These are phyloP conservation scores for Petunia hybrid DNA, from an alignment of 305 asterid genomes.

Conservation along the genomic window DNA sequence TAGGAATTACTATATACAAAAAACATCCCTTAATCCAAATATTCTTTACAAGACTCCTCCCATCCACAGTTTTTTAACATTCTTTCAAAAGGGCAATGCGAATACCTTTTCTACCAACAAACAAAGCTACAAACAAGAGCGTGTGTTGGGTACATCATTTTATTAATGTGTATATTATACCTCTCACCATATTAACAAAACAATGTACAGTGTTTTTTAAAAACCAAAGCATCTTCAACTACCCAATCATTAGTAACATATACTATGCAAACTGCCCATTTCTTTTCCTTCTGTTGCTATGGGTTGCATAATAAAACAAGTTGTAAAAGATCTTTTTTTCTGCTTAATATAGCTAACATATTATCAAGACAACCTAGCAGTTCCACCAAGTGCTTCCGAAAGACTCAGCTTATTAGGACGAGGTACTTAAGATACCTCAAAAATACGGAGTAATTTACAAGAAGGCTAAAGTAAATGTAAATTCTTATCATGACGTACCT, in stretches of 20 bases:
- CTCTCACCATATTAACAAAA: constrained; percentile 1
- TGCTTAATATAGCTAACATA: neutral
- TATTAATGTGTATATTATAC: neutral
- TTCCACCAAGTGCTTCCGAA: neutral
- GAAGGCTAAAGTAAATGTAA: constrained; percentile 1
- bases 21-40: constrained; percentile 11
- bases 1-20: constrained; percentile 14
- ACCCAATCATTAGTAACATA: constrained; percentile 54
- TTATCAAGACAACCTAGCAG: constrained; percentile 26
- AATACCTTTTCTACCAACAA: constrained; percentile 50
- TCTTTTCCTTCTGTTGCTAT: constrained; percentile 24
- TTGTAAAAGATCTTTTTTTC: constrained; percentile 5
- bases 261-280: constrained; percentile 30
- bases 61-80: neutral
- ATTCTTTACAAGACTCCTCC: no score
- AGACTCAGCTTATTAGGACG: constrained; percentile 18
- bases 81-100: constrained; percentile 35
- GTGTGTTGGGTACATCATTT: constrained; percentile 32
- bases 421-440: constrained; percentile 14
- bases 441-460: neutral
- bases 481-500: constrained; percentile 3
- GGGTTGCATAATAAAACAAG: neutral
- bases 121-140: constrained; percentile 36
- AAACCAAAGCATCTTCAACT: constrained; percentile 49
- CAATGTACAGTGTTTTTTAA: constrained; percentile 14